A percentile compares a stretch with the other conserved stretches of the same genome.
These are phyloP conservation scores for Ganoderma sinense DNA, from an alignment of 1,284 basidiomycete species.

Conservation along the genomic window DNA sequence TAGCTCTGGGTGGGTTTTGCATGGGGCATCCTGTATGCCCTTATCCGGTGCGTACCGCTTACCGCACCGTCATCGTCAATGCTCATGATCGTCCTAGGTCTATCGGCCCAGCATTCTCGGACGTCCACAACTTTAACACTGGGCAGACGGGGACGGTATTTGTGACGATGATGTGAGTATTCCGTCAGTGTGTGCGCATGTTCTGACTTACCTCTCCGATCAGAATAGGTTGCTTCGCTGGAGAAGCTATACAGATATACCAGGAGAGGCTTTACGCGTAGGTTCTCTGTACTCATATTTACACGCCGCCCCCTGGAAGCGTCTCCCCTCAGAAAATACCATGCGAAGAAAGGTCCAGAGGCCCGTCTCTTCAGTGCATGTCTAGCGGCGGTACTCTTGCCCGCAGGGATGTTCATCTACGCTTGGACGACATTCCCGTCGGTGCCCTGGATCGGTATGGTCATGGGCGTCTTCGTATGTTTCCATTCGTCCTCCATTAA, in stretches of 20 bases:
- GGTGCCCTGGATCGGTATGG: conserved; percentile 65
- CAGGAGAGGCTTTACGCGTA: conserved; percentile 76
- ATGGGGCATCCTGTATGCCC: conserved; percentile 81
- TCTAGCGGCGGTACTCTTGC: conserved; percentile 67
- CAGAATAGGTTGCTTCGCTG: conserved; percentile 70
- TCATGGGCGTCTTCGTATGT: conserved; percentile 62
- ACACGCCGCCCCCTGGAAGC: background rate
- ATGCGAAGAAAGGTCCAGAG: conserved; percentile 69
- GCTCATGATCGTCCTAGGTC: conserved; percentile 49
- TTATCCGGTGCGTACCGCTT: conserved; percentile 66
- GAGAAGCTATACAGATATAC: conserved; percentile 62
- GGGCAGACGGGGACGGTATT: conserved; percentile 73
- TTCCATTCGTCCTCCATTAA: background rate
- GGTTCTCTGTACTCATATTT: background rate
- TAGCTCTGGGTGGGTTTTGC: conserved; percentile 80
- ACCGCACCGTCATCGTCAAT: too few relatives aligned
- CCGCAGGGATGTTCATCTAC: conserved; percentile 71
- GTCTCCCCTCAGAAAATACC: conserved; percentile 55
- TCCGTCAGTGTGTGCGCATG: background rate
- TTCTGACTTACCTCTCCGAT: background rate
- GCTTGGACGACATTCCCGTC: conserved; percentile 63
- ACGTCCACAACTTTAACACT: conserved; percentile 71
- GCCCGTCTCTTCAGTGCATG: conserved; percentile 79
- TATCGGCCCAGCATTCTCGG: conserved; percentile 64
- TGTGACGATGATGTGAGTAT: conserved; percentile 61